Evolutionary conservation across 257 asterid species (phyloP), one percentile per base, ranked within the genome.

Genomic region (Echium plantagineum): DNA sequence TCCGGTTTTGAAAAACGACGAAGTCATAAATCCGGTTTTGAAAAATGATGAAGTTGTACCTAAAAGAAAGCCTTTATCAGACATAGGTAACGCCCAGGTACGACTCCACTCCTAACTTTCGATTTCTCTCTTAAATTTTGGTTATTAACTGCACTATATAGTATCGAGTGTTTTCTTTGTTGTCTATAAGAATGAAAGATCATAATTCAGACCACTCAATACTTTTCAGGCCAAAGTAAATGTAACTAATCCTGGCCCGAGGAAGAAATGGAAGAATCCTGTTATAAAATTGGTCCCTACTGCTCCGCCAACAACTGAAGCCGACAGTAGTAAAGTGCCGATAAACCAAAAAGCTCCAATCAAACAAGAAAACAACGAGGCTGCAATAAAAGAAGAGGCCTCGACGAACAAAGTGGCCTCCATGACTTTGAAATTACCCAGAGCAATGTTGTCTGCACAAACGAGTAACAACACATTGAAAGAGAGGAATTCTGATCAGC

Each of bases 31-130:
- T 74, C 74, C 83, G 15, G 66, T 18, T 15, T 60, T 64, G 56
- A 32, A 72, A n/a, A 80, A 68, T 58, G 79, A 74, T 66, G 84
- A 69, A 18, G 70, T 66, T 58, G 78, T 65, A 18, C 30, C 70
- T 20, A 52, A 52, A 57, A 71, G 99, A 75, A 93, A 76, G 86
- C 88, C 96, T 16, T 75, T 93, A 71, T 81, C 97, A 7, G 95
- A 93, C 75, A 89, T 93, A 63, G 97, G 97, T 58, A 93, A 93
- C 67, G 81, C 75, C 69, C 63, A 78, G 76, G 98, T 91, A 75
- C 60, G 90, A 60, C 31, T 57, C 35, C 7, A 13, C 7, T 17
- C 12, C 20, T 1, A 7, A 55, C n/a, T 12, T 15, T 21, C 47
- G 12, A 19, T 8, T 22, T 52, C 16, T 49, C 35, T 57, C 32